Percentiles rank a stretch among this genome's conserved stretches.
Conservation (phyloP, 208 protist species). For the Acanthamoeba quina region DNA sequence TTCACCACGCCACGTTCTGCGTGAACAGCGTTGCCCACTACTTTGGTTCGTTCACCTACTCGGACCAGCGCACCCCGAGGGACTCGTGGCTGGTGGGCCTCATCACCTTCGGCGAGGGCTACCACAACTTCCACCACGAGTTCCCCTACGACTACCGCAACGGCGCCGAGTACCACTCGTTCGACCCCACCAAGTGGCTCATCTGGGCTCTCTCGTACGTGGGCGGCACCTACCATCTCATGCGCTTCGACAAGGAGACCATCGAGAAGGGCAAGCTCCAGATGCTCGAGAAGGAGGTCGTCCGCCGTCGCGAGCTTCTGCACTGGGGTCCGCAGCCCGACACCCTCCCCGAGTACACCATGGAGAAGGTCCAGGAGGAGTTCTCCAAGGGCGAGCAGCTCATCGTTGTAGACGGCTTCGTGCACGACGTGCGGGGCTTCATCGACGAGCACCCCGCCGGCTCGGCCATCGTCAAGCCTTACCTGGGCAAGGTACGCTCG, state of each 20-base stretch:
- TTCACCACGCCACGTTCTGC: constrained; percentile 90
- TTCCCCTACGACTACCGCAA: constrained; percentile 89
- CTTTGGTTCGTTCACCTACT: constrained; percentile 87
- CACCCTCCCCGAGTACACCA: constrained; percentile 72
- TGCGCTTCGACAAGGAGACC: constrained; percentile 81
- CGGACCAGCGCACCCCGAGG: constrained; percentile 75
- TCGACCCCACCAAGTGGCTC: constrained; percentile 89
- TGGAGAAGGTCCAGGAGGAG: constrained; percentile 69
- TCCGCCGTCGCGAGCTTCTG: constrained; percentile 25
- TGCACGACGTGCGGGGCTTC: constrained; percentile 88
- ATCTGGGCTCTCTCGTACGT: constrained; percentile 82
- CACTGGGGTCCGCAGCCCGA: constrained; percentile 78
- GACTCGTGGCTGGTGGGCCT: constrained; percentile 87
- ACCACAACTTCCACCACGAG: constrained; percentile 93
- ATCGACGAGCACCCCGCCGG: constrained; percentile 85
- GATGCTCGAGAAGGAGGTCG: constrained; percentile 80
- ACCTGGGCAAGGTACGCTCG: constrained; percentile 46
- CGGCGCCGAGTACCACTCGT: constrained; percentile 85
- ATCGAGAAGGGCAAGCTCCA: constrained; percentile 82
- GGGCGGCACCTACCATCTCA: constrained; percentile 85
- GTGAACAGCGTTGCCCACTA: constrained; percentile 92
- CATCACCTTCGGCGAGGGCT: constrained; percentile 91
- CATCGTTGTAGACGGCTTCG: constrained; percentile 79
- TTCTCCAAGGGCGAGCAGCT: constrained; percentile 52
- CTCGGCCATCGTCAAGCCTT: constrained; percentile 61